These are phyloP conservation scores for Aspergillus sp. DNA, from an alignment of 2,329 filamentous ascomycete genomes.

Conservation along the genomic window DNA sequence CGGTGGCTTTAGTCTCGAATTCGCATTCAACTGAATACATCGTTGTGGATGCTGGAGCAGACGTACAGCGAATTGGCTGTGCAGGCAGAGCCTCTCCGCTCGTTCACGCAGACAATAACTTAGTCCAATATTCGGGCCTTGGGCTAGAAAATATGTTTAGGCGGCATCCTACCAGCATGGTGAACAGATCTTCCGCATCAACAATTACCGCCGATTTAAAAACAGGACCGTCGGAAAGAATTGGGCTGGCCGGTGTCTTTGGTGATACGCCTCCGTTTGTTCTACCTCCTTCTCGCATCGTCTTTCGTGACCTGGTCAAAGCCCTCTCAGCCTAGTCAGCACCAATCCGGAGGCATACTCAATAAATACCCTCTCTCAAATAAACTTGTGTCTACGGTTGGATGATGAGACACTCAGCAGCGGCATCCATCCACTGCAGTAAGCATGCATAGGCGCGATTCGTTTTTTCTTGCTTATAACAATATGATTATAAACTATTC, in stretches of 20 bases:
- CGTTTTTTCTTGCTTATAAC: too few relatives aligned
- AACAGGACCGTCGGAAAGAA: slow-evolving; percentile 20
- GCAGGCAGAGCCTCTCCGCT: slow-evolving; percentile 24
- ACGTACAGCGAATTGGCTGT: slow-evolving; percentile 55
- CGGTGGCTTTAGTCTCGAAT: slow-evolving; percentile 67
- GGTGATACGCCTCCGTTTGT: slow-evolving; percentile 39
- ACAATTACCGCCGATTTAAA: background rate
- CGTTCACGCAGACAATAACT: slow-evolving; percentile 24
- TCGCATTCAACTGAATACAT: slow-evolving; percentile 70
- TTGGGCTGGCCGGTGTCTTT: slow-evolving; percentile 37
- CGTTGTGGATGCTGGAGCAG: slow-evolving; percentile 71
- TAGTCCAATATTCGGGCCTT: slow-evolving; percentile 25
- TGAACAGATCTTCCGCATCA: background rate
- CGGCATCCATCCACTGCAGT: background rate
- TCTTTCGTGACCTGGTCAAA: slow-evolving; percentile 42
- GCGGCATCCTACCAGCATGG: slow-evolving; percentile 2
- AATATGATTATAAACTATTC: too few relatives aligned
- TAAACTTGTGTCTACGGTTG: background rate
- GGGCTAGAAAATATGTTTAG: slow-evolving; percentile 38
- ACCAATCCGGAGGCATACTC: background rate
- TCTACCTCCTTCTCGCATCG: slow-evolving; percentile 35
- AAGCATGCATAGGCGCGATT: background rate
- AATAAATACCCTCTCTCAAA: background rate
- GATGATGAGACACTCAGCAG: background rate
- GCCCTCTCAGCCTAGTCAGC: slow-evolving; percentile 13